Percentiles rank a stretch among this genome's conserved stretches.
phyloP scores from a whole-genome alignment of 805 yeast genomes.

The Blastobotrys americana region DNA sequence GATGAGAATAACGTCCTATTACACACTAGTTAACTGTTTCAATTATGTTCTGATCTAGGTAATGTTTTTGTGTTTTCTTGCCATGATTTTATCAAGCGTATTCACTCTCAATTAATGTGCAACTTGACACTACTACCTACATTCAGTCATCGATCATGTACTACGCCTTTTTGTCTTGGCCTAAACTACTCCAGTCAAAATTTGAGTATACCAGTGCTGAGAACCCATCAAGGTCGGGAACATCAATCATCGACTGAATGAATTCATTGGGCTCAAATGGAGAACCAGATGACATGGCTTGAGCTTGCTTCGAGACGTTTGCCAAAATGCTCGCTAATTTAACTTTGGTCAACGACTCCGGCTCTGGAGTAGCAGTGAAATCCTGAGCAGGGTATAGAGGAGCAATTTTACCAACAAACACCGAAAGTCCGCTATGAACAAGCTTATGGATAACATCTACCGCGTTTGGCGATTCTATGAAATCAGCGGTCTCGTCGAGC shows the following conservation, averaged over 20 bases:
- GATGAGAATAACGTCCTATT: too few relatives aligned
- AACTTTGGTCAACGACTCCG: conserved; percentile 26
- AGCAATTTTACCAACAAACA: conserved; percentile 37
- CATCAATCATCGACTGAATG: conserved; percentile 40
- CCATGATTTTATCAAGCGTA: too few relatives aligned
- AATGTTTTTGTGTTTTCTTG: too few relatives aligned
- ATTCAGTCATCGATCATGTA: too few relatives aligned
- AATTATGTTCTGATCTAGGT: too few relatives aligned
- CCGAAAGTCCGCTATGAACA: conserved; percentile 39
- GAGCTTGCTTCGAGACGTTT: conserved; percentile 58
- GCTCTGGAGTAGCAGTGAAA: conserved; percentile 5
- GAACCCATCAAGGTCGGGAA: conserved; percentile 70
- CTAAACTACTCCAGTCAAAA: conserved; percentile 33
- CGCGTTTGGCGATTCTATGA: conserved; percentile 36
- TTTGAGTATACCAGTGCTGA: conserved; percentile 89
- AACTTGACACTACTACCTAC: too few relatives aligned
- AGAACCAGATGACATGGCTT: conserved; percentile 42
- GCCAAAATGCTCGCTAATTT: conserved; percentile 69
- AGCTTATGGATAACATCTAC: conserved; percentile 33
- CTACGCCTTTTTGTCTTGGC: too few relatives aligned
- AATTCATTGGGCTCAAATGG: conserved; percentile 37
- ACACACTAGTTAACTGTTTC: too few relatives aligned
- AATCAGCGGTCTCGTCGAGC: conserved; percentile 39
- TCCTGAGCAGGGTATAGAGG: conserved; percentile 19
- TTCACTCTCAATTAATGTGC: too few relatives aligned